Evolutionary conservation across 352 stramenopile species (phyloP).

Genomic region (Globisporangium recalcitrans): DNA sequence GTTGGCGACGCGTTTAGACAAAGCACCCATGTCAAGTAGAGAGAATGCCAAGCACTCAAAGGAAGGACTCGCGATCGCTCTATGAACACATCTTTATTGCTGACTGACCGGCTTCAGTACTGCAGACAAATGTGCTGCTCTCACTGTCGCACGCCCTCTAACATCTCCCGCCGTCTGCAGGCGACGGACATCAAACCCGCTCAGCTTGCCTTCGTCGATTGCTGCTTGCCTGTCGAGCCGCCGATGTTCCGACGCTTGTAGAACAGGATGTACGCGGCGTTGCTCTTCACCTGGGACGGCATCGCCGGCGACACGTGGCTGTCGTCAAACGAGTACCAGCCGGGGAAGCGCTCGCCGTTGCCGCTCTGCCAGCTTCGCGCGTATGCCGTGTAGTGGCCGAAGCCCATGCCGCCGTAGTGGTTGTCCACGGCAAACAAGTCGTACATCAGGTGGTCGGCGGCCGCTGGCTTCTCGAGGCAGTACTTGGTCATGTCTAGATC

Average conservation of each 20-base stretch:
- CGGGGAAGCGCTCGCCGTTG: constrained; percentile 46
- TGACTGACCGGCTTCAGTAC: too few relatives aligned
- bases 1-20: neutral
- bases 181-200: too few relatives aligned
- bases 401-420: constrained; percentile 87
- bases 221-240: neutral
- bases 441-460: constrained; percentile 52
- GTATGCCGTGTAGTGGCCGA: constrained; percentile 89
- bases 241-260: constrained; percentile 72
- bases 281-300: constrained; percentile 62
- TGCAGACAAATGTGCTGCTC: neutral
- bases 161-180: too few relatives aligned
- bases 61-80: neutral
- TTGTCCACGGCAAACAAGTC: constrained; percentile 89
- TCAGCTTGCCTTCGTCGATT: neutral
- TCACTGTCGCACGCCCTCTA: neutral
- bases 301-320: constrained; percentile 58
- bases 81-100: constrained; percentile 4
- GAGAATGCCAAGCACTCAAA: neutral
- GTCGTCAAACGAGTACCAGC: constrained; percentile 86
- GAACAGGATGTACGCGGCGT: constrained; percentile 86
- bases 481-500: constrained; percentile 78
- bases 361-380: constrained; percentile 62
- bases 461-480: constrained; percentile 49
- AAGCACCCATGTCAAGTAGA: neutral